Percentiles rank a stretch among this genome's conserved stretches.
These are phyloP conservation scores for Paraphoma sp. DNA, from an alignment of 2,329 filamentous ascomycete species.

Conservation along the genomic window DNA sequence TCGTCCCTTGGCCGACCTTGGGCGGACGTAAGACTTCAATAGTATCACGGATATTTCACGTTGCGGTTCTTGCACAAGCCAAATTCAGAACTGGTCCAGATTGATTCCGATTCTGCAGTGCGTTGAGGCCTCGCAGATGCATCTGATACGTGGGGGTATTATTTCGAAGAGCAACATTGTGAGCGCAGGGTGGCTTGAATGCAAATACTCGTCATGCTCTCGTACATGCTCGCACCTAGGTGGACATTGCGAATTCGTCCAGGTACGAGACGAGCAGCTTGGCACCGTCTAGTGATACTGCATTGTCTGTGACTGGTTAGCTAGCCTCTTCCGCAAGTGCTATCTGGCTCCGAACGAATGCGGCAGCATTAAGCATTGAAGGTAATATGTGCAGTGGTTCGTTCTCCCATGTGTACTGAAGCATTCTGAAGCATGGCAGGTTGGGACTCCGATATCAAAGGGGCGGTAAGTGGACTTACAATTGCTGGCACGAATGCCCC, in stretches of 20 bases:
- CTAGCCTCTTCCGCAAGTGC: constrained; percentile 7
- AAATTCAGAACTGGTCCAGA: neutral
- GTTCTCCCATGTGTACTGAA: neutral
- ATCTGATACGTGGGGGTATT: neutral
- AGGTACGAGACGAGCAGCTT: constrained; percentile 73
- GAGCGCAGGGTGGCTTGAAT: no score
- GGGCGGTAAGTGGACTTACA: constrained; percentile 54
- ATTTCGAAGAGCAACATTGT: neutral
- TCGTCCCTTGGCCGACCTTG: neutral
- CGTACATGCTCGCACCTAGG: constrained; percentile 24
- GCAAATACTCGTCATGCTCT: constrained; percentile 19
- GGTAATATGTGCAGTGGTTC: neutral
- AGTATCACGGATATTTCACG: neutral
- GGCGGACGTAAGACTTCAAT: no score
- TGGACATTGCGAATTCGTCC: constrained; percentile 60
- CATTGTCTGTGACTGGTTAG: constrained; percentile 66
- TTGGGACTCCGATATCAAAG: neutral
- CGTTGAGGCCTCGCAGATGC: neutral
- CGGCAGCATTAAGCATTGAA: constrained; percentile 1
- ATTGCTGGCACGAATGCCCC: constrained; percentile 84
- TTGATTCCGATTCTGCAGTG: neutral
- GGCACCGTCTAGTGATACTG: constrained; percentile 71
- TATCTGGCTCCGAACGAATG: neutral
- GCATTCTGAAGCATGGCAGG: neutral
- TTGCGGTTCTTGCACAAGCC: neutral